These are phyloP conservation scores for Tylopilus intermedius DNA, from an alignment of 768 basidiomycete genomes.

Conservation along the genomic window DNA sequence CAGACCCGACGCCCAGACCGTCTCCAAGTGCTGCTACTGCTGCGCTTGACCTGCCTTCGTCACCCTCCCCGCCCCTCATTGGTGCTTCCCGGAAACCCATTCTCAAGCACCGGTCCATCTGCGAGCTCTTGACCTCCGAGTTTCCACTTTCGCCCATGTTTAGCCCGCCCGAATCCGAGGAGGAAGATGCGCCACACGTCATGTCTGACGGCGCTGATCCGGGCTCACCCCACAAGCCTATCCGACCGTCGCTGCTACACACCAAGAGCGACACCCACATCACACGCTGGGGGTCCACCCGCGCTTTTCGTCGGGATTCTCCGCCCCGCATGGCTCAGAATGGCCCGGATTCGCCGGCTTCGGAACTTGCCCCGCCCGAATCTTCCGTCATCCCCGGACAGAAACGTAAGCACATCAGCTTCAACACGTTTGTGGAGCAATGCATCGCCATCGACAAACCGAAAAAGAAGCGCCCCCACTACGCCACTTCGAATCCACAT, in stretches of 20 bases:
- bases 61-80: conserved; percentile 27
- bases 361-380: conserved; percentile 16
- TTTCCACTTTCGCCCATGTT: conserved; percentile 59
- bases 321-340: conserved; percentile 53
- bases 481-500: conserved; percentile 15
- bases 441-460: conserved; percentile 88
- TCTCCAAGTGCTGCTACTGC: conserved; percentile 34
- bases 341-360: conserved; percentile 1
- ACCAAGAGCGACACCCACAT: conserved; percentile 90
- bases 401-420: conserved; percentile 88
- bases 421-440: conserved; percentile 98
- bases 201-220: conserved; percentile 23
- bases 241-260: conserved; percentile 61
- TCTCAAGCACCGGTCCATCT: conserved; percentile 90
- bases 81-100: conserved; percentile 68
- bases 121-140: conserved; percentile 80
- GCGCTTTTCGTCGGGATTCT: conserved; percentile 53
- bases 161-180: conserved; percentile 53
- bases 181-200: conserved; percentile 28
- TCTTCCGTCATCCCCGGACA: conserved; percentile 18
- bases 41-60: conserved; percentile 33
- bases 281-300: conserved; percentile 45
- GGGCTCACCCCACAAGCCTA: not conserved
- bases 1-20: conserved; percentile 59
- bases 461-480: conserved; percentile 26